Conservation (phyloP, 345 rosid genomes). For the Linum lewisii region DNA sequence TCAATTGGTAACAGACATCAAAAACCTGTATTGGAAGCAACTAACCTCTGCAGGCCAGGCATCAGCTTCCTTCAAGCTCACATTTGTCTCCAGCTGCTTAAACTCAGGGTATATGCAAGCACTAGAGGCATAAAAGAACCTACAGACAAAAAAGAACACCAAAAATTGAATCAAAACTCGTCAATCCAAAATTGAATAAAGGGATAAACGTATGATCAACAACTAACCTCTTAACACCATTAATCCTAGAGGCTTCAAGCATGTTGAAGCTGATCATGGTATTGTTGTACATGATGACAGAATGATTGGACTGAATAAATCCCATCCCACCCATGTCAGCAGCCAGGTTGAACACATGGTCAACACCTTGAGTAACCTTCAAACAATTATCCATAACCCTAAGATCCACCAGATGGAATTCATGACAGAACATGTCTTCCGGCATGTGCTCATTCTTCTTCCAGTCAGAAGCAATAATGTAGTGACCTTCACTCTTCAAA, state of each 20-base stretch:
- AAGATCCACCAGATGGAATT: slow-evolving; percentile 90
- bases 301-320: slow-evolving; percentile 95
- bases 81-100: slow-evolving; percentile 94
- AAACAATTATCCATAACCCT: slow-evolving; percentile 96
- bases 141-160: slow-evolving; percentile 16
- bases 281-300: slow-evolving; percentile 94
- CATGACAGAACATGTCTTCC: slow-evolving; percentile 95
- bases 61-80: slow-evolving; percentile 96
- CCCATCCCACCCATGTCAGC: slow-evolving; percentile 99
- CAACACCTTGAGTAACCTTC: slow-evolving; percentile 62
- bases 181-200: too few species aligned
- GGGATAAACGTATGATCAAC: not conserved
- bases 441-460: slow-evolving; percentile 99
- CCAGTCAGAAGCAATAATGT: slow-evolving; percentile 97
- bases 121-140: slow-evolving; percentile 98
- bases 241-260: slow-evolving; percentile 94
- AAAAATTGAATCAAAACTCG: slow-evolving; percentile 1
- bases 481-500: slow-evolving; percentile 89
- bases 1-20: not conserved
- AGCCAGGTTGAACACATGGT: slow-evolving; percentile 95
- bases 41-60: slow-evolving; percentile 99
- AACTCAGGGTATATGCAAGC: slow-evolving; percentile 98
- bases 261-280: slow-evolving; percentile 98
- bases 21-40: slow-evolving; percentile 11
- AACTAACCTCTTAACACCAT: slow-evolving; percentile 69